These are phyloP conservation scores for Vitis hybrid DNA, from an alignment of 177 flowering plant species.

Conservation along the genomic window DNA sequence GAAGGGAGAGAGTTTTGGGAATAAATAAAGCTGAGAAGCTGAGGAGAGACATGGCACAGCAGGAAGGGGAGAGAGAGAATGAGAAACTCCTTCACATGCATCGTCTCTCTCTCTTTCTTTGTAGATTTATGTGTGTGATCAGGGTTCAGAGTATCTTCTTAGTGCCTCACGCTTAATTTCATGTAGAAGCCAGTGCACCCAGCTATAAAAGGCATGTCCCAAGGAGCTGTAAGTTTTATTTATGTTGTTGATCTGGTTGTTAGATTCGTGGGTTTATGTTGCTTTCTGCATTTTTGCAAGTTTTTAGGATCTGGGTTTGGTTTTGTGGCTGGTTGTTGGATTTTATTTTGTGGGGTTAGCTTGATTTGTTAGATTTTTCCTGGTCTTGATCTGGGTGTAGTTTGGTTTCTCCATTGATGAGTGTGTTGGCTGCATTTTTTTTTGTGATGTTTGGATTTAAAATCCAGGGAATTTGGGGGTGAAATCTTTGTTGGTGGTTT, in stretches of 20 bases:
- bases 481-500: no score
- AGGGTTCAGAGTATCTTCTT: slow-evolving; percentile 6
- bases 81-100: not conserved
- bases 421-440: no score
- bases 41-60: not conserved
- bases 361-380: slow-evolving; percentile 5
- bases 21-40: not conserved
- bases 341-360: not conserved
- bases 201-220: slow-evolving; percentile 10
- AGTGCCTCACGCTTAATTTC: slow-evolving; percentile 1
- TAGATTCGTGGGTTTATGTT: not conserved
- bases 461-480: no score
- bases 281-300: not conserved
- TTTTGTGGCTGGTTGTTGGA: not conserved
- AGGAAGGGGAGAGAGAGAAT: slow-evolving; percentile 1
- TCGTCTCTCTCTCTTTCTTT: not conserved
- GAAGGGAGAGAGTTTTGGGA: not conserved
- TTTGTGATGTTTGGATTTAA: no score
- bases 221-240: slow-evolving; percentile 14
- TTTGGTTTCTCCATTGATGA: not conserved
- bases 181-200: slow-evolving; percentile 4
- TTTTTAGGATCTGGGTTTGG: not conserved
- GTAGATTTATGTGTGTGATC: not conserved
- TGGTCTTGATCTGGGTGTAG: not conserved
- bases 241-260: not conserved